Evolutionary conservation across 2,329 filamentous ascomycete genomes (phyloP).

Genomic region (Claviceps quebecensis): DNA sequence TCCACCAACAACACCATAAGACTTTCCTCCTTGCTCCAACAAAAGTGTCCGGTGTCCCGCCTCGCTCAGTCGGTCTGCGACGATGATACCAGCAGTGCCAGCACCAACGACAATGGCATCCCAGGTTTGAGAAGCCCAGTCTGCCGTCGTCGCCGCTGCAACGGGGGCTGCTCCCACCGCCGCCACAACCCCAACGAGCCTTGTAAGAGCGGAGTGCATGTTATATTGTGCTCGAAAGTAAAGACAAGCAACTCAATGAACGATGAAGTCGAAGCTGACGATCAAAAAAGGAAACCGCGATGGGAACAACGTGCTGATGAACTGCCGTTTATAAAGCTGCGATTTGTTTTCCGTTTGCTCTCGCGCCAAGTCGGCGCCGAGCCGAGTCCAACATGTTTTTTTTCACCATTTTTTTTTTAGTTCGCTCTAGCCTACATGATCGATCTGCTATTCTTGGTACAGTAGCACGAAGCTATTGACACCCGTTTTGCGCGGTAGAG

Average conservation of each 20-base stretch:
- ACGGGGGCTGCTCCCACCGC: not conserved
- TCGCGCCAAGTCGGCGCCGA: too few relatives aligned
- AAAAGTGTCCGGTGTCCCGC: conserved; percentile 37
- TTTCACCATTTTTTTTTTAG: too few relatives aligned
- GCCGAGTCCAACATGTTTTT: too few relatives aligned
- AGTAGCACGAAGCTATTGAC: too few relatives aligned
- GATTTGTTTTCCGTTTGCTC: too few relatives aligned
- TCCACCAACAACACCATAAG: conserved; percentile 33
- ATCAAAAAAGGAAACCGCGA: too few relatives aligned
- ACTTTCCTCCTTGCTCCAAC: conserved; percentile 35
- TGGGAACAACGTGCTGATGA: too few relatives aligned
- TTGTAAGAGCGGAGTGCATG: not conserved
- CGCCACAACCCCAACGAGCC: not conserved
- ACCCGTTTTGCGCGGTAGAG: too few relatives aligned
- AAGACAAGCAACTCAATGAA: not conserved
- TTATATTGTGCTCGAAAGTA: not conserved
- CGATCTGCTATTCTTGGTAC: too few relatives aligned
- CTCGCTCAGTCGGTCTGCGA: conserved; percentile 35
- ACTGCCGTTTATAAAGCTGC: too few relatives aligned
- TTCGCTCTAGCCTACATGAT: too few relatives aligned
- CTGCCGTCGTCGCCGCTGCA: not conserved
- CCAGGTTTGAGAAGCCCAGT: conserved; percentile 10
- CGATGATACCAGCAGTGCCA: conserved; percentile 38
- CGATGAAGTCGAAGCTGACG: too few relatives aligned
- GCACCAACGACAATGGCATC: conserved; percentile 31